Evolutionary conservation across 2,329 filamentous ascomycete genomes (phyloP).

Genomic region (Herpotrichia juniperi): DNA sequence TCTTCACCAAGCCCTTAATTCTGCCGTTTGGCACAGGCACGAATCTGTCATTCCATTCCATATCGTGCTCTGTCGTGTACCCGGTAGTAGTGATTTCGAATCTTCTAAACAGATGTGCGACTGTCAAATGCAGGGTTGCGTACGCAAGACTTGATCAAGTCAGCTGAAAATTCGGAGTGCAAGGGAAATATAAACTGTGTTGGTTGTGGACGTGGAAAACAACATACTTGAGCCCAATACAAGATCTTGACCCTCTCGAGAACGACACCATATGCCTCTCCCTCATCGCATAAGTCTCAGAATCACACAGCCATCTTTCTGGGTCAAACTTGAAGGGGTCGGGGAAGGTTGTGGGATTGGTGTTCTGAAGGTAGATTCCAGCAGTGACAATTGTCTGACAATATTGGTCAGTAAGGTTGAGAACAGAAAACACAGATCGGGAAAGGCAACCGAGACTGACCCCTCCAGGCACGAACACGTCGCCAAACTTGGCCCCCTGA

Average conservation of each 20-base stretch:
- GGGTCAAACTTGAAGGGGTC: conserved; percentile 18
- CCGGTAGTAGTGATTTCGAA: conserved; percentile 18
- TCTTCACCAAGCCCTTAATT: conserved; percentile 16
- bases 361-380: conserved; percentile 19
- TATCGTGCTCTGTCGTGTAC: conserved; percentile 18
- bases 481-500: conserved; percentile 13
- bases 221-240: conserved; percentile 19
- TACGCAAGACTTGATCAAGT: conserved; percentile 11
- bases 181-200: too few species aligned
- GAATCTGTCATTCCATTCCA: conserved; percentile 21
- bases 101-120: conserved; percentile 17
- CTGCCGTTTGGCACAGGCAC: conserved; percentile 13
- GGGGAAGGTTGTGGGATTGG: conserved; percentile 14
- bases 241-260: conserved; percentile 12
- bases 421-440: neutral
- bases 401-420: neutral
- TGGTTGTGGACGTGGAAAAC: neutral
- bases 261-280: conserved; percentile 19
- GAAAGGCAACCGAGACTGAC: conserved; percentile 6
- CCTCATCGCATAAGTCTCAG: conserved; percentile 13
- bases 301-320: conserved; percentile 17
- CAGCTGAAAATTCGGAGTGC: neutral
- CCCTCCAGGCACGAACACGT: conserved; percentile 11
- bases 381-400: conserved; percentile 8
- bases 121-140: conserved; percentile 17